These are phyloP conservation scores for Calonectria honghensis DNA, from an alignment of 2,329 filamentous ascomycete genomes.

Conservation along the genomic window DNA sequence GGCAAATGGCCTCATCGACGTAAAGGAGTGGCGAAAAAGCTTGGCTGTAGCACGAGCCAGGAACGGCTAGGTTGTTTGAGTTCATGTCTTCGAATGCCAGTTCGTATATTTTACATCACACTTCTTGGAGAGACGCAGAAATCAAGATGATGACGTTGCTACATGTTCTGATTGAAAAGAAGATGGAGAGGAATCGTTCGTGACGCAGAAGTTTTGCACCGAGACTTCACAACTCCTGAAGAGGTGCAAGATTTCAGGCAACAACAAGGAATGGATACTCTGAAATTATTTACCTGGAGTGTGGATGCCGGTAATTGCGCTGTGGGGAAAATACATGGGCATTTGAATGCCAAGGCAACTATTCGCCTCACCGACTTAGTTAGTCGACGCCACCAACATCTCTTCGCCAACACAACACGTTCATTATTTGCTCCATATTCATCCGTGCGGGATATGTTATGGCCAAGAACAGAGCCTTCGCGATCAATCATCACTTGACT, in stretches of 20 bases:
- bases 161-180: not conserved
- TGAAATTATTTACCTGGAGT: not conserved
- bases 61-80: conserved; percentile 14
- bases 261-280: not conserved
- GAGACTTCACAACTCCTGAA: not conserved
- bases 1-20: conserved; percentile 20
- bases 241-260: not conserved
- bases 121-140: conserved; percentile 31
- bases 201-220: not conserved
- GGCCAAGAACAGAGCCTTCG: not conserved
- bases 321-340: not conserved
- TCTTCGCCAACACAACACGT: not conserved
- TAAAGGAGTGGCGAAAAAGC: conserved; percentile 26
- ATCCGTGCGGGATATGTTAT: not conserved
- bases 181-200: not conserved
- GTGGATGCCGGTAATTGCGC: not conserved
- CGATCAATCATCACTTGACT: not conserved
- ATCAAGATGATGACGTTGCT: not conserved
- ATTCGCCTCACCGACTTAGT: not conserved
- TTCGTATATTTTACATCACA: conserved; percentile 33
- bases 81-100: conserved; percentile 6
- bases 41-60: conserved; percentile 30
- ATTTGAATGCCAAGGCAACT: not conserved
- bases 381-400: not conserved
- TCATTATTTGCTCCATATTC: not conserved